Evolutionary conservation across 208 protist species (phyloP).

Genomic region (Acanthamoeba castellanii): DNA sequence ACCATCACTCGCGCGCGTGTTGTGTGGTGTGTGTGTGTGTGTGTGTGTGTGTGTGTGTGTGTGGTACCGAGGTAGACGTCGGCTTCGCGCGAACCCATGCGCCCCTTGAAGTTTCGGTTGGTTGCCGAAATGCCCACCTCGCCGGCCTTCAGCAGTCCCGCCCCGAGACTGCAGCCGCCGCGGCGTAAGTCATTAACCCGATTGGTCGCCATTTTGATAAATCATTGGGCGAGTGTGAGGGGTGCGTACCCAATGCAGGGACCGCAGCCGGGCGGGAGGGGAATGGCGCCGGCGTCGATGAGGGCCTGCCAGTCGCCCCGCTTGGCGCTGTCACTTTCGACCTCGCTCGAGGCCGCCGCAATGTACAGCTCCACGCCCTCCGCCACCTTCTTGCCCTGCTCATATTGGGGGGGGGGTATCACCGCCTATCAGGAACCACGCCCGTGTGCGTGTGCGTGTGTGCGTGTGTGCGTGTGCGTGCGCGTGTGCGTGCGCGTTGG

Average conservation of each 20-base stretch:
- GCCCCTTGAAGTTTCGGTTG: conserved; percentile 91
- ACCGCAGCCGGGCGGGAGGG: conserved; percentile 89
- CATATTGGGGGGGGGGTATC: too few relatives aligned
- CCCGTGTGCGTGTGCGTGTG: too few relatives aligned
- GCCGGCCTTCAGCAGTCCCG: conserved; percentile 88
- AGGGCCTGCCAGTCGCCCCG: conserved; percentile 87
- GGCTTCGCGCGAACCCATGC: conserved; percentile 88
- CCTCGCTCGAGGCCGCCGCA: conserved; percentile 86
- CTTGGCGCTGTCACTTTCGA: conserved; percentile 79
- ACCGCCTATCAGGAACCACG: too few relatives aligned
- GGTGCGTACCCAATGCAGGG: conserved; percentile 87
- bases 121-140: conserved; percentile 90
- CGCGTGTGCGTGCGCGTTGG: background rate
- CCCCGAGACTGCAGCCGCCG: conserved; percentile 16
- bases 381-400: conserved; percentile 80
- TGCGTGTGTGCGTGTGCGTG: too few relatives aligned
- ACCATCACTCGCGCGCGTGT: too few relatives aligned
- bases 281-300: conserved; percentile 82
- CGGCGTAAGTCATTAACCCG: too few relatives aligned
- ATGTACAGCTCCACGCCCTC: conserved; percentile 88
- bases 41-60: too few relatives aligned
- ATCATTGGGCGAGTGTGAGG: too few relatives aligned
- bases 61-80: conserved; percentile 33
- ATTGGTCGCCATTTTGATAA: too few relatives aligned
- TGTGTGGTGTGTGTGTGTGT: too few relatives aligned